A percentile compares a stretch with the other conserved stretches of the same genome.
Conservation (phyloP, 331 rosid genomes). For the Spiraea crenata region DNA sequence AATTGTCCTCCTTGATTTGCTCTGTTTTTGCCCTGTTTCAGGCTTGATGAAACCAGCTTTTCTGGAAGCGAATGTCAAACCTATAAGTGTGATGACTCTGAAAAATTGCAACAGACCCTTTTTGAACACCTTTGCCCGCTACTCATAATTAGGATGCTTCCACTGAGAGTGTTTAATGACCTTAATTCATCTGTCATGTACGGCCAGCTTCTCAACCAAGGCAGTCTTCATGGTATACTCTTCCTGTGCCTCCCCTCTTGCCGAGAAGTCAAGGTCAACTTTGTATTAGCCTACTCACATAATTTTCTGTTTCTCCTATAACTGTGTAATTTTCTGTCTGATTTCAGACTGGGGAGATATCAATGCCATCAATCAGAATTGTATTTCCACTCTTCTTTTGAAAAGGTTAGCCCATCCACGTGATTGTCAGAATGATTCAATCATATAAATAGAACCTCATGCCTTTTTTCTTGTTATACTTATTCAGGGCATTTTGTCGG, state of each 20-base stretch:
- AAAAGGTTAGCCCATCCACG: slow-evolving; percentile 44
- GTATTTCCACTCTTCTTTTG: slow-evolving; percentile 57
- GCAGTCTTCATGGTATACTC: slow-evolving; percentile 13
- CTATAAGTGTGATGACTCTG: slow-evolving; percentile 45
- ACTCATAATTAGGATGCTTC: slow-evolving; percentile 86
- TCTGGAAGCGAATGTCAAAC: slow-evolving; percentile 46
- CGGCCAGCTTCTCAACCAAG: slow-evolving; percentile 48
- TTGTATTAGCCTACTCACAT: not conserved
- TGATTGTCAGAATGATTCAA: slow-evolving; percentile 12
- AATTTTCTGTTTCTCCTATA: not conserved
- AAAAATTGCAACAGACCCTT: slow-evolving; percentile 54
- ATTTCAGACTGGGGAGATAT: slow-evolving; percentile 38
- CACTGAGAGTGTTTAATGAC: slow-evolving; percentile 69
- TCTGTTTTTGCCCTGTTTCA: slow-evolving; percentile 27
- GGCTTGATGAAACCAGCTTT: slow-evolving; percentile 59
- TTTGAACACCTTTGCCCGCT: slow-evolving; percentile 90
- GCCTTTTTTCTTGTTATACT: slow-evolving; percentile 1
- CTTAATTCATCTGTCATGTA: slow-evolving; percentile 60
- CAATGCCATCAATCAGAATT: slow-evolving; percentile 37
- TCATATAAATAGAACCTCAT: slow-evolving; percentile 22
- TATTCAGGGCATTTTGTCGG: slow-evolving; percentile 66
- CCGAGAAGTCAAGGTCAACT: too few species aligned
- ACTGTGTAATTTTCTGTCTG: not conserved
- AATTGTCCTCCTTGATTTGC: slow-evolving; percentile 23
- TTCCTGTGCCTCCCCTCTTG: not conserved